Evolutionary conservation across 1,139 yeast species (phyloP), one percentile per base, ranked within the genome.

Genomic region (Geotrichum phurueaensis): DNA sequence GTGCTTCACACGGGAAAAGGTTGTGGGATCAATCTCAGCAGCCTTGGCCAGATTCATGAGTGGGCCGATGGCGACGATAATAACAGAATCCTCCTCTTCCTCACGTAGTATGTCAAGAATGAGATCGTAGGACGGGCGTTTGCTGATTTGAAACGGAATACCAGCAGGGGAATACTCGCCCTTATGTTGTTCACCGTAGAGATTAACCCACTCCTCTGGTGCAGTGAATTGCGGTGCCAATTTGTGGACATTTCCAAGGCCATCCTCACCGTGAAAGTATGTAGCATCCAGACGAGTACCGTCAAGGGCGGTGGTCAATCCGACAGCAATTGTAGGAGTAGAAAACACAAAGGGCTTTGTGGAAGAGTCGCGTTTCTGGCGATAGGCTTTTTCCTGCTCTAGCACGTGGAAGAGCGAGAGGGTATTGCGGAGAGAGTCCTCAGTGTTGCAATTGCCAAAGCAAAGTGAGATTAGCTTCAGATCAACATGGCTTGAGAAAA

Each of bases 31-130:
- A n/a, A 66, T 59, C 57, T 73, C 69, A 0, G 78, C 77, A 1
- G 79, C 80, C 61, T 67, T 68, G 25, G 79, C 79, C n/a, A 76
- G 57, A 64, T 77, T 77, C 62, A 76, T 75, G 50, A 76, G 65
- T 3, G 80, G 80, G 2, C 80, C 80, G 31, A 77, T 68, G 2
- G 79, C 76, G 12, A 73, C 70, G 39, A 77, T 72, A 15, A 74
- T 72, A 20, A 77, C 79, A 0, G 78, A 67, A 57, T 69, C 67
- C 33, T 66, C 70, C 2, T 74, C 76, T 62, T 77, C 77, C 1
- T 61, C 52, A 4, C 67, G 65, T 25, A 77, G 67, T 6, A 76
- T 65, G 4, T 70, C 71, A 27, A 77, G 71, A 39, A 77, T 77
- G 15, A 71, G 76, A 15, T 68, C 65, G 63, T 72, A 71, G 4